These are phyloP conservation scores for Huntiella decipiens DNA, from an alignment of 2,329 filamentous ascomycete species.

Conservation along the genomic window DNA sequence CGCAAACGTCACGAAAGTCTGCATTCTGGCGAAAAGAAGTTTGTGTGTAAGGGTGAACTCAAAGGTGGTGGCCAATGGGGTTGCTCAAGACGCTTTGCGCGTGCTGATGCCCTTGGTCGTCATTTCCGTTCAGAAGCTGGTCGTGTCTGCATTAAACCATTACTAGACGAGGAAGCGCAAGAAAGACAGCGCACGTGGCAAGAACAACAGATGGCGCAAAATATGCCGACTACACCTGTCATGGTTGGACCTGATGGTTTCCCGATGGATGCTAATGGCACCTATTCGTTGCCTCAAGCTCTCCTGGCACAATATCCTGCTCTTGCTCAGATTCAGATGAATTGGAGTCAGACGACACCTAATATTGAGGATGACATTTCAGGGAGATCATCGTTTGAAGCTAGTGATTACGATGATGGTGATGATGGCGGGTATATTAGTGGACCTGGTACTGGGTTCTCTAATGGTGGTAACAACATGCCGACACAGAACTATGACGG, in stretches of 20 bases:
- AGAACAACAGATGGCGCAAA: constrained; percentile 50
- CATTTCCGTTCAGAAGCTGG: constrained; percentile 95
- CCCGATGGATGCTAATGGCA: constrained; percentile 34
- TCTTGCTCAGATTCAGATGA: constrained; percentile 69
- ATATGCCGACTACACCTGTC: constrained; percentile 29
- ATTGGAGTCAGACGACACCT: constrained; percentile 51
- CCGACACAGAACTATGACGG: constrained; percentile 32
- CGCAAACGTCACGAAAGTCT: constrained; percentile 91
- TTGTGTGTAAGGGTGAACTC: constrained; percentile 83
- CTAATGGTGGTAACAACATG: constrained; percentile 32
- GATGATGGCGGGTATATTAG: constrained; percentile 52
- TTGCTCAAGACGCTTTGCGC: constrained; percentile 79
- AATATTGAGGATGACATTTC: constrained; percentile 59
- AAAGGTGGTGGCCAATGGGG: constrained; percentile 76
- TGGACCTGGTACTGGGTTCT: constrained; percentile 38
- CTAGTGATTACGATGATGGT: constrained; percentile 56
- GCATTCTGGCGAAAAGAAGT: constrained; percentile 96
- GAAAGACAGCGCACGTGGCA: constrained; percentile 60
- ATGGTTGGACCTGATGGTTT: constrained; percentile 39
- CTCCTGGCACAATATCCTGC: constrained; percentile 84
- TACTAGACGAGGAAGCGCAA: constrained; percentile 81
- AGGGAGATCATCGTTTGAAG: constrained; percentile 64
- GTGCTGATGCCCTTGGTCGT: constrained; percentile 80
- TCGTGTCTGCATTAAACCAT: constrained; percentile 88
- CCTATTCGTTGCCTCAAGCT: constrained; percentile 64